phyloP scores from a whole-genome alignment of 768 basidiomycete species.

The Rickenella mellea region DNA sequence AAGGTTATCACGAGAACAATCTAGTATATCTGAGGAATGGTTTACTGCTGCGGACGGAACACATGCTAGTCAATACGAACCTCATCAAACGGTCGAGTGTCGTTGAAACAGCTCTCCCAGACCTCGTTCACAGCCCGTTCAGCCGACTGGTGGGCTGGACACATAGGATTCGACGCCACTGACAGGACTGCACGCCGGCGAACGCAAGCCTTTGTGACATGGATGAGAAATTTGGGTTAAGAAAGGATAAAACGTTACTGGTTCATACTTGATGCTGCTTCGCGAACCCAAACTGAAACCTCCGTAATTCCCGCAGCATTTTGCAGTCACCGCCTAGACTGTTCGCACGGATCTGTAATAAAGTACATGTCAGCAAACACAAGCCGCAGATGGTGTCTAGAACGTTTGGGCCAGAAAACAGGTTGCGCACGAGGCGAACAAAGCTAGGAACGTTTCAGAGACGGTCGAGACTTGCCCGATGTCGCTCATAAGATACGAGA shows the following conservation, averaged over 20 bases:
- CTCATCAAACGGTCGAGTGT: slow-evolving; percentile 97
- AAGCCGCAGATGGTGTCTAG: too few species aligned
- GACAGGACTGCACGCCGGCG: slow-evolving; percentile 80
- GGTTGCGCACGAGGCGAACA: too few species aligned
- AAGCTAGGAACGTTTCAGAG: too few species aligned
- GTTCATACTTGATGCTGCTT: slow-evolving; percentile 84
- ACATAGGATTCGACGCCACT: slow-evolving; percentile 71
- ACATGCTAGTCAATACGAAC: slow-evolving; percentile 33
- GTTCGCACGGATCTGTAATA: slow-evolving; percentile 81
- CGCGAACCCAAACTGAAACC: slow-evolving; percentile 72
- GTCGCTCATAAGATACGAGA: too few species aligned
- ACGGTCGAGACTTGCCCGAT: too few species aligned
- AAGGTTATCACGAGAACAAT: too few species aligned
- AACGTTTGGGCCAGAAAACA: too few species aligned
- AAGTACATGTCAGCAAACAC: too few species aligned
- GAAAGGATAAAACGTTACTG: slow-evolving; percentile 4
- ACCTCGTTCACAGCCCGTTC: slow-evolving; percentile 92
- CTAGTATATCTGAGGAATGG: slow-evolving; percentile 13
- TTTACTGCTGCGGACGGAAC: neutral
- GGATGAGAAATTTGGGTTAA: neutral
- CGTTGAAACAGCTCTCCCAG: slow-evolving; percentile 93
- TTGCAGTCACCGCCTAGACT: slow-evolving; percentile 90
- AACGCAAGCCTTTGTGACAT: slow-evolving; percentile 67
- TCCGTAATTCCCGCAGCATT: slow-evolving; percentile 69
- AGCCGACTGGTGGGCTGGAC: slow-evolving; percentile 66